phyloP scores from a whole-genome alignment of 2,329 filamentous ascomycete genomes.

The Talaromyces pinophilus region DNA sequence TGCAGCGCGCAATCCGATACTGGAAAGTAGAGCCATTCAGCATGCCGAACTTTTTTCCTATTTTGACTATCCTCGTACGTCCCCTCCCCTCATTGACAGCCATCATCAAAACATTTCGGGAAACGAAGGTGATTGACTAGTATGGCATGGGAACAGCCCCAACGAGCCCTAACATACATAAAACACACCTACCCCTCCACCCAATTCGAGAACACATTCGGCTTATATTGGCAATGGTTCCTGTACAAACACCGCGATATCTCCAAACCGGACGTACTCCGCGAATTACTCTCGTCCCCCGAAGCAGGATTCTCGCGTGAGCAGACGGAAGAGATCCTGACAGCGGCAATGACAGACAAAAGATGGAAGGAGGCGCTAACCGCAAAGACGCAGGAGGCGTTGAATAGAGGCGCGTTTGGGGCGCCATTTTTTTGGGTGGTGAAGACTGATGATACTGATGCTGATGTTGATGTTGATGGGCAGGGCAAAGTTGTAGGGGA shows the following conservation, averaged over 20 bases:
- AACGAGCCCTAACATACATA: conserved; percentile 67
- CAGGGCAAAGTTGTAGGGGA: conserved; percentile 46
- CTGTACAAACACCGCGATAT: conserved; percentile 65
- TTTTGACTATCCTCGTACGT: conserved; percentile 55
- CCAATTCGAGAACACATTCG: conserved; percentile 57
- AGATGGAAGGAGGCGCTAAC: conserved; percentile 58
- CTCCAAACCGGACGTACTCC: conserved; percentile 58
- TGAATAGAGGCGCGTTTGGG: conserved; percentile 71
- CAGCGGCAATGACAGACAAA: conserved; percentile 54
- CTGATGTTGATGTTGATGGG: conserved; percentile 17
- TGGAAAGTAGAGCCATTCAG: conserved; percentile 49
- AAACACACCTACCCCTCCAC: conserved; percentile 57
- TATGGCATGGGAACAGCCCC: conserved; percentile 48
- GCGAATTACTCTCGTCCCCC: conserved; percentile 39
- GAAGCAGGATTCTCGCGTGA: conserved; percentile 48
- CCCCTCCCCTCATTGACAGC: conserved; percentile 20
- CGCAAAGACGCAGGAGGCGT: conserved; percentile 60
- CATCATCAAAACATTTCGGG: neutral
- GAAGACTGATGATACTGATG: conserved; percentile 40
- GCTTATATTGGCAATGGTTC: conserved; percentile 60
- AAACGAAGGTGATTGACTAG: neutral
- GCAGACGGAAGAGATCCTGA: conserved; percentile 56
- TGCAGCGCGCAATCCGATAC: conserved; percentile 52
- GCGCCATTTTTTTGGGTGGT: conserved; percentile 74
- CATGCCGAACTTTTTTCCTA: conserved; percentile 55